Conservation (phyloP, 1,284 basidiomycete species). For the Heterobasidion irregulare region DNA sequence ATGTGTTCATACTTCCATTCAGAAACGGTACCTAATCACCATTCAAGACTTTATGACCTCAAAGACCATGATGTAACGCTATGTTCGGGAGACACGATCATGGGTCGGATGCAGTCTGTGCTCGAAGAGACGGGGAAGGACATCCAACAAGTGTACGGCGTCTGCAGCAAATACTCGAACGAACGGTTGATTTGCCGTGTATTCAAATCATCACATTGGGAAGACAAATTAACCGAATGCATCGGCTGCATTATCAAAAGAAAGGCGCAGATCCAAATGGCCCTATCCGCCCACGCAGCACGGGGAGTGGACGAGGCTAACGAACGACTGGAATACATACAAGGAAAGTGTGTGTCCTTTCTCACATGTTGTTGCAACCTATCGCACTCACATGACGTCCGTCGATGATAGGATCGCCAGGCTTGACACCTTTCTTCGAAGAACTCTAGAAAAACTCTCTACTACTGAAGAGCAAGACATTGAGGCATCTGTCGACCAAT, state of each 20-base stretch:
- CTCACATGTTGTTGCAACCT: background rate
- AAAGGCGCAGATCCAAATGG: background rate
- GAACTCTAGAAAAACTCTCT: background rate
- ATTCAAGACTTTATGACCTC: background rate
- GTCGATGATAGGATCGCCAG: background rate
- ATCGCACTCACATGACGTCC: background rate
- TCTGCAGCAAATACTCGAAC: background rate
- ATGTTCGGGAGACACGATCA: background rate
- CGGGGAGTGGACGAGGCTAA: background rate
- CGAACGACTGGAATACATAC: too few species aligned
- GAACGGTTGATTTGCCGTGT: background rate
- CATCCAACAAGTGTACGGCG: background rate
- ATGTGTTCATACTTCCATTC: background rate
- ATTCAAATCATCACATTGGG: background rate
- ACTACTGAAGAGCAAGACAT: background rate
- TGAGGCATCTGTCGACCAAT: background rate
- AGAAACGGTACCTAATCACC: too few species aligned
- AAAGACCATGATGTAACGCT: background rate
- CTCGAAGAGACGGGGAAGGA: background rate
- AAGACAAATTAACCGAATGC: background rate
- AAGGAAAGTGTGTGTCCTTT: too few species aligned
- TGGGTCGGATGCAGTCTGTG: background rate
- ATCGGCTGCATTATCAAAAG: background rate
- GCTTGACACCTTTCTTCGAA: background rate
- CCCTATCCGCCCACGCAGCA: background rate